These are phyloP conservation scores for Theobroma cacao DNA, from an alignment of 345 rosid species.

Conservation along the genomic window DNA sequence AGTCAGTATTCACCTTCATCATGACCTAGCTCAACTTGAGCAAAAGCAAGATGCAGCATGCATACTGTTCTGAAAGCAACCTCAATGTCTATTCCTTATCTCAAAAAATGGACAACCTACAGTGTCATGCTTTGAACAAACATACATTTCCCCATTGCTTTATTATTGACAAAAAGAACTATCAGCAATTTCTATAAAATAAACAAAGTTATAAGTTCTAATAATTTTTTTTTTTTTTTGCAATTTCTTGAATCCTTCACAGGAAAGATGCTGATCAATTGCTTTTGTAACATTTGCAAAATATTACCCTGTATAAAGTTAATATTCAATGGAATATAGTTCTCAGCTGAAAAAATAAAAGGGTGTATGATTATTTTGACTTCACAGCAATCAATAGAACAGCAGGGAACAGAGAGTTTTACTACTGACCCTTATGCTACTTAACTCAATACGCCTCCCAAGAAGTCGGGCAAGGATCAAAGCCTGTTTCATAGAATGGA, in stretches of 20 bases:
- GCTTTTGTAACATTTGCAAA: neutral
- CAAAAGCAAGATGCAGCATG: neutral
- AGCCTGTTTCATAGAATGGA: constrained; percentile 44
- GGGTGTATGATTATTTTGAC: neutral
- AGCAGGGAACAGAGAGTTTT: neutral
- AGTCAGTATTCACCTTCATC: neutral
- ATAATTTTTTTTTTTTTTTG: neutral
- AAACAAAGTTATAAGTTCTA: neutral
- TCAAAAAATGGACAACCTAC: neutral
- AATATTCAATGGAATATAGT: neutral
- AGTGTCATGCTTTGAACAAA: neutral
- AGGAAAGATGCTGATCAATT: neutral
- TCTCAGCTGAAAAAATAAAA: neutral
- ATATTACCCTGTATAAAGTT: neutral
- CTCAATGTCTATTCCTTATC: neutral
- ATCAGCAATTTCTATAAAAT: neutral
- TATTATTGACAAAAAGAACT: neutral
- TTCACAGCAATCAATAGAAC: constrained; percentile 2
- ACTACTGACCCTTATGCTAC: constrained; percentile 57
- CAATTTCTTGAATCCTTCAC: neutral
- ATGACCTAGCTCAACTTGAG: neutral
- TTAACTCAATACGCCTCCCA: constrained; percentile 63
- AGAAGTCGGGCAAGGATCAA: constrained; percentile 93
- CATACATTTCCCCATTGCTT: neutral
- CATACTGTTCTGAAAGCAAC: neutral